Evolutionary conservation across 257 asterid genomes (phyloP).

Genomic region (Solanum boliviense): DNA sequence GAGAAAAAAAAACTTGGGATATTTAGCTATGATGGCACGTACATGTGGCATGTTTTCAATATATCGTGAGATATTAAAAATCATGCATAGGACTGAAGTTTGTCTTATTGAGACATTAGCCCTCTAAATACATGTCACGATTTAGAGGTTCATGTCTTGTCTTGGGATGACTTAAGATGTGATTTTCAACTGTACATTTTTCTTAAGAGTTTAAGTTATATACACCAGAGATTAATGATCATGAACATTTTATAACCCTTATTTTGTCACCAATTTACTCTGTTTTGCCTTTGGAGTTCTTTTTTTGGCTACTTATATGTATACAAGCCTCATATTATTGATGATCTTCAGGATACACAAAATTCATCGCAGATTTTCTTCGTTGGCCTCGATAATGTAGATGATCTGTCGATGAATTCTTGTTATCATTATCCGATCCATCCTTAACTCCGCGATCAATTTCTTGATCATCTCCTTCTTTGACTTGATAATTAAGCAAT

Average conservation of each 20-base stretch:
- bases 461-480: conserved; percentile 6
- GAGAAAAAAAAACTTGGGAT: background rate
- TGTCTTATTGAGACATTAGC: background rate
- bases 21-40: background rate
- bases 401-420: background rate
- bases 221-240: background rate
- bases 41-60: background rate
- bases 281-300: background rate
- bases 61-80: background rate
- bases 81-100: background rate
- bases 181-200: background rate
- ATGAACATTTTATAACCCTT: background rate
- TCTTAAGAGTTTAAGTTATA: background rate
- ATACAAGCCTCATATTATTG: background rate
- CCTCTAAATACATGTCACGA: background rate
- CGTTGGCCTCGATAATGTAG: background rate
- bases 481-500: conserved; percentile 31
- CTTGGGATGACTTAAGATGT: background rate
- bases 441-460: background rate
- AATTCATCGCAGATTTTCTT: background rate
- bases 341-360: background rate
- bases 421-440: background rate
- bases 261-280: background rate
- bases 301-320: background rate
- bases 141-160: background rate